These are phyloP conservation scores for Bruguiera hainesii DNA, from an alignment of 441 rosid genomes.

Conservation along the genomic window DNA sequence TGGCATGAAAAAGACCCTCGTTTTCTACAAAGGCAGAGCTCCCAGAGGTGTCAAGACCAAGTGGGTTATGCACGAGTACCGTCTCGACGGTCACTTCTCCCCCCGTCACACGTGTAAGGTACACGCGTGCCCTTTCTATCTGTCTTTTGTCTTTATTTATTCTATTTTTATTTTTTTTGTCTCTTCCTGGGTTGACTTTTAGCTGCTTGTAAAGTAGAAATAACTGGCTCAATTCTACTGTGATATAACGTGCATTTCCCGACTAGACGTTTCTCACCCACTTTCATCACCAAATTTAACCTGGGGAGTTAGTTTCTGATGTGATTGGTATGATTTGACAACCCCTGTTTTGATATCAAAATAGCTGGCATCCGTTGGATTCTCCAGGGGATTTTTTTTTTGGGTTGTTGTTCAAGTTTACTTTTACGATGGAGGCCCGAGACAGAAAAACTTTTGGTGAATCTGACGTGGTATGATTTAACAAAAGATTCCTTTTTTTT, in stretches of 20 bases:
- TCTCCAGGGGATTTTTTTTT: too few species aligned
- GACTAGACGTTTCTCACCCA: slow-evolving; percentile 26
- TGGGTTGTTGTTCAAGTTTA: too few species aligned
- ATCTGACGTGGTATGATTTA: too few species aligned
- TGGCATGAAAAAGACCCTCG: slow-evolving; percentile 95
- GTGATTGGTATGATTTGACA: slow-evolving; percentile 46
- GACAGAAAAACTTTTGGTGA: too few species aligned
- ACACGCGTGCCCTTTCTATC: slow-evolving; percentile 15
- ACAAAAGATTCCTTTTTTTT: too few species aligned
- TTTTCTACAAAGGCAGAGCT: slow-evolving; percentile 92
- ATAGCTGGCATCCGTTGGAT: too few species aligned
- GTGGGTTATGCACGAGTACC: slow-evolving; percentile 99
- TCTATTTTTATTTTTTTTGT: slow-evolving; percentile 25
- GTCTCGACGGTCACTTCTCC: slow-evolving; percentile 78
- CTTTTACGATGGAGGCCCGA: too few species aligned
- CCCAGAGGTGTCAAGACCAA: slow-evolving; percentile 95
- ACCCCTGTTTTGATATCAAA: not conserved
- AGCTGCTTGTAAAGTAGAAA: not conserved
- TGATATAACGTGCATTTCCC: slow-evolving; percentile 12
- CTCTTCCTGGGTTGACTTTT: slow-evolving; percentile 57
- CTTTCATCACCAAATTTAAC: not conserved
- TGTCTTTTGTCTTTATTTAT: not conserved
- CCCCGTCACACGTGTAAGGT: slow-evolving; percentile 88
- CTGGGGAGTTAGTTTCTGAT: slow-evolving; percentile 33
- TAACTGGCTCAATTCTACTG: not conserved